A percentile compares a stretch with the other conserved stretches of the same genome.
These are phyloP conservation scores for Diaporthe nobilis DNA, from an alignment of 2,329 filamentous ascomycete species.

Conservation along the genomic window DNA sequence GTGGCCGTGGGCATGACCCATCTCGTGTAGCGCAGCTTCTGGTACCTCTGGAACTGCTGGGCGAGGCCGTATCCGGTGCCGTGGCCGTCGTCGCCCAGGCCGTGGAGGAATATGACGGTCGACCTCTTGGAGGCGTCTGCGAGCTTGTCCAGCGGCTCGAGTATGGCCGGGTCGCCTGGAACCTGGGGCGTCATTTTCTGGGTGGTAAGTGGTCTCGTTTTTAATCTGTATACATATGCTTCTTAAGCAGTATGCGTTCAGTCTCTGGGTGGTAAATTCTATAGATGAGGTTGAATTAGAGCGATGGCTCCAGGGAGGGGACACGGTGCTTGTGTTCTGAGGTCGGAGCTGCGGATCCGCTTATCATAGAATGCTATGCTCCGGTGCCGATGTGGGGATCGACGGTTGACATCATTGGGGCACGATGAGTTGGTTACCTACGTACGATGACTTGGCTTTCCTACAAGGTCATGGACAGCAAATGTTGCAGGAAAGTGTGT, in stretches of 20 bases:
- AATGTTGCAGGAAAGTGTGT: background rate
- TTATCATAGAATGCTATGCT: background rate
- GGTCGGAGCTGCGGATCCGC: background rate
- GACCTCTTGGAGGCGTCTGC: slow-evolving; percentile 26
- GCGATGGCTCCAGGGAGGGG: no score
- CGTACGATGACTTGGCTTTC: background rate
- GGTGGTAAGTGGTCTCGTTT: background rate
- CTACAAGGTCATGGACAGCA: background rate
- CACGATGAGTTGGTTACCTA: background rate
- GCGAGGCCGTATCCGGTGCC: slow-evolving; percentile 38
- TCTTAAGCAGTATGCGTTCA: no score
- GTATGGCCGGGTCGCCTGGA: slow-evolving; percentile 24
- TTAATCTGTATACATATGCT: no score
- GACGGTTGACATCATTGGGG: slow-evolving; percentile 25
- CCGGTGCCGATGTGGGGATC: slow-evolving; percentile 28
- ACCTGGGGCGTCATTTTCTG: slow-evolving; percentile 15
- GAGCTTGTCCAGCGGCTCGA: slow-evolving; percentile 29
- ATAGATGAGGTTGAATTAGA: background rate
- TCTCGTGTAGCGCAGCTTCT: slow-evolving; percentile 33
- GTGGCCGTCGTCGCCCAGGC: slow-evolving; percentile 37
- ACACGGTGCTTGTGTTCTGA: background rate
- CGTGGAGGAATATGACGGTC: slow-evolving; percentile 38
- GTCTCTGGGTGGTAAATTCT: background rate
- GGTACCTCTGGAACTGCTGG: slow-evolving; percentile 36
- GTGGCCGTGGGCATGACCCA: slow-evolving; percentile 34